Evolutionary conservation across 1,139 yeast genomes (phyloP), one percentile per base, ranked within the genome.

Genomic region (Pichia sp.): DNA sequence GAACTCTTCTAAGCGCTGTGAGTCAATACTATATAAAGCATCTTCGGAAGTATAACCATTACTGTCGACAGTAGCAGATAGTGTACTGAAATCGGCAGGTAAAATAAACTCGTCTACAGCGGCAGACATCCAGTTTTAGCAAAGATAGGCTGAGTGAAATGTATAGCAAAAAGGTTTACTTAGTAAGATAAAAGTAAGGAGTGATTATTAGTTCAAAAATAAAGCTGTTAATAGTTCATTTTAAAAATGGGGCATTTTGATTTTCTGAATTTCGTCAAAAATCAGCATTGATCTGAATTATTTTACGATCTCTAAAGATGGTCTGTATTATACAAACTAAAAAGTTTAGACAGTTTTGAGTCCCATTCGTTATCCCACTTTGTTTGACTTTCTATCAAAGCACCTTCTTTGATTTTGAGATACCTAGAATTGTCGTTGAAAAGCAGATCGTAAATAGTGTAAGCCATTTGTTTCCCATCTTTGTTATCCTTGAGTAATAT

Each of bases 331-430:
- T 12, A 7, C 4, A 43, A 20, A 15, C 38, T 23, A 21, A 55
- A 41, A 4, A 34, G 6, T 9, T 24, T 18, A 2, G 40, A 30
- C 3, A 58, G 38, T 35, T 54, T 55, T 2, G 19, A 12, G 22
- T 59, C 56, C 98, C 98, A 91, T 54, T 82, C 84, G 17, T 70
- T 65, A 36, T 77, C 75, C 97, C 97, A 91, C 43, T 85, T 71
- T 26, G 63, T 59, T 34, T 66, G 50, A 40, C 94, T 76, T 58
- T 89, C 95, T 18, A 56, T 46, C 44, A 79, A 31, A 0, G 96
- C 97, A 8, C 96, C 96, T 6, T 55, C 49, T 50, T 73, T 79
- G 35, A 89, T 57, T 2, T 51, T 65, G 1, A 57, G 38, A 20
- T 52, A 57, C 18, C 59, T 39, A 1, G 31, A 26, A 11, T 31